A percentile compares a stretch with the other conserved stretches of the same genome.
Conservation (phyloP, 208 protist species). For the Leishmania mexicana region DNA sequence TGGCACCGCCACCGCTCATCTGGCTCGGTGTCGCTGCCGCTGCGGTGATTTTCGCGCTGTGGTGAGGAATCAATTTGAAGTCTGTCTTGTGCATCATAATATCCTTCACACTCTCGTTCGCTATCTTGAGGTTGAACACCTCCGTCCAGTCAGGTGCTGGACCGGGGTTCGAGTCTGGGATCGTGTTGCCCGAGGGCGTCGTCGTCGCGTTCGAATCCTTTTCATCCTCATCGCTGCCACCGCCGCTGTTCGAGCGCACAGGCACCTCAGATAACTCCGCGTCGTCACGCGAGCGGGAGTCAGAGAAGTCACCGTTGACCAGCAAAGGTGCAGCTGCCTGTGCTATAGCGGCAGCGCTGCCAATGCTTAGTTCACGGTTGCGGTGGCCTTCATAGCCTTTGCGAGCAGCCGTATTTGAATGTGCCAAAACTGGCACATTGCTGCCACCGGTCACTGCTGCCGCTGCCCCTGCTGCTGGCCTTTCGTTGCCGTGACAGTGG, state of each 20-base stretch:
- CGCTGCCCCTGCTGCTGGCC: not conserved
- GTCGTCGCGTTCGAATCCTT: constrained; percentile 12
- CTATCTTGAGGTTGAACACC: constrained; percentile 38
- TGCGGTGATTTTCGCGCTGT: constrained; percentile 12
- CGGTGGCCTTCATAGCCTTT: not conserved
- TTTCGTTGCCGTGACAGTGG: not conserved
- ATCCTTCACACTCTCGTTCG: constrained; percentile 32
- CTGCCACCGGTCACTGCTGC: not conserved
- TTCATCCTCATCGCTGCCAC: constrained; percentile 3
- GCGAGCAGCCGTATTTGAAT: not conserved
- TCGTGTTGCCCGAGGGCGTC: constrained; percentile 13
- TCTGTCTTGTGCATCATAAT: constrained; percentile 34
- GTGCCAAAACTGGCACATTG: not conserved
- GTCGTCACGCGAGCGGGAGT: not conserved
- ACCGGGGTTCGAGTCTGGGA: constrained; percentile 16
- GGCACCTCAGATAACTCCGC: not conserved
- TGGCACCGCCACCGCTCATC: not conserved
- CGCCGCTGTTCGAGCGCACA: not conserved
- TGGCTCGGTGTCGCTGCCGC: not conserved
- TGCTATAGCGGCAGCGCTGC: too few relatives aligned
- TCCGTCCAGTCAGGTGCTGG: constrained; percentile 28
- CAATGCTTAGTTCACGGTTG: not conserved
- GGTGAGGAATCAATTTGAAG: constrained; percentile 27
- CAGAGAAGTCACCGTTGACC: not conserved
- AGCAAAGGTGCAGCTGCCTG: not conserved